These are phyloP conservation scores for Fusarium robinianum DNA, from an alignment of 2,329 filamentous ascomycete genomes.

Conservation along the genomic window DNA sequence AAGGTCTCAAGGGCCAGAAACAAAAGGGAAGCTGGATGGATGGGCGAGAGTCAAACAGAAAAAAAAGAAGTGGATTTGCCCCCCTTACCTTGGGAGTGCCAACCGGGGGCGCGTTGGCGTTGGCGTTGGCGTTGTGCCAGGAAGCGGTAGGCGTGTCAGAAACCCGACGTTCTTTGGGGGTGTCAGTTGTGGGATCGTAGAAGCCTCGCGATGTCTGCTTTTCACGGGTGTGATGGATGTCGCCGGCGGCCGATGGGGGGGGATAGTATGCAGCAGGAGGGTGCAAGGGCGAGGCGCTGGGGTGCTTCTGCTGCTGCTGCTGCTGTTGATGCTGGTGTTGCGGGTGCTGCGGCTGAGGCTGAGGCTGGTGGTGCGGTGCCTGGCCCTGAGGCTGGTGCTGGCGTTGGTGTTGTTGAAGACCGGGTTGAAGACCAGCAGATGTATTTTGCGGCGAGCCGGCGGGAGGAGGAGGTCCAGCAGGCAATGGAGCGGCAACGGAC, in stretches of 20 bases:
- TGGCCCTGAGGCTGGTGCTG: slow-evolving; percentile 32
- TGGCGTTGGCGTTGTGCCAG: slow-evolving; percentile 47
- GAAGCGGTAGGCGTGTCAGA: slow-evolving; percentile 40
- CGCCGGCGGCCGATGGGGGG: slow-evolving; percentile 36
- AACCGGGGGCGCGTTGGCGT: slow-evolving; percentile 44
- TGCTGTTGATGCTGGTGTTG: slow-evolving; percentile 29
- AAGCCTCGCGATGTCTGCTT: slow-evolving; percentile 51
- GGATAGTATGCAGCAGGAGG: slow-evolving; percentile 49
- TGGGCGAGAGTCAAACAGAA: slow-evolving; percentile 31
- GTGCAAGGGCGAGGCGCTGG: slow-evolving; percentile 49
- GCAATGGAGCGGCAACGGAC: too few species aligned
- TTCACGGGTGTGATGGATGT: slow-evolving; percentile 44
- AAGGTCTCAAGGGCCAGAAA: slow-evolving; percentile 21
- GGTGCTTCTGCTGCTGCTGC: slow-evolving; percentile 31
- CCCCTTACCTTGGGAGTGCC: slow-evolving; percentile 55
- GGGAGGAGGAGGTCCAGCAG: slow-evolving; percentile 20
- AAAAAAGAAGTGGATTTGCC: slow-evolving; percentile 39
- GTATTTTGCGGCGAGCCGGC: slow-evolving; percentile 6
- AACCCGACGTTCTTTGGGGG: slow-evolving; percentile 51
- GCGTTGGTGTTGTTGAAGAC: slow-evolving; percentile 29
- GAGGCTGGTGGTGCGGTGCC: slow-evolving; percentile 32
- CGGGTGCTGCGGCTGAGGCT: slow-evolving; percentile 47
- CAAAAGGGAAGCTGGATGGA: slow-evolving; percentile 21
- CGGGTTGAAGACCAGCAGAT: slow-evolving; percentile 26
- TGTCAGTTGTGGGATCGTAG: slow-evolving; percentile 60